These are phyloP conservation scores for Penicillium verhagenii DNA, from an alignment of 495 filamentous ascomycete genomes.

Conservation along the genomic window DNA sequence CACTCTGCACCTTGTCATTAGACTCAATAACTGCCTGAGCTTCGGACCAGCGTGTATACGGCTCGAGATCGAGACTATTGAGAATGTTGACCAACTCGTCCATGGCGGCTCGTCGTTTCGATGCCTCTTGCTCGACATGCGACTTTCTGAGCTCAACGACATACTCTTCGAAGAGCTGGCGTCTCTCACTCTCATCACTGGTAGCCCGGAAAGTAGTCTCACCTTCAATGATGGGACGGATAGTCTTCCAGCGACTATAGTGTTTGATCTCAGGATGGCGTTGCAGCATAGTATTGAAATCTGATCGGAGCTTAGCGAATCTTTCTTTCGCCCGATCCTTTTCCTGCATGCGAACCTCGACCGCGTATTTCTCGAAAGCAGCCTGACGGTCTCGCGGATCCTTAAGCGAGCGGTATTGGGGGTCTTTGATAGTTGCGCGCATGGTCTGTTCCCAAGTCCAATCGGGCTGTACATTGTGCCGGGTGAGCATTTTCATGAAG, in stretches of 20 bases:
- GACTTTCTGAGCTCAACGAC: constrained; percentile 76
- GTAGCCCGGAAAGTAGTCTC: constrained; percentile 94
- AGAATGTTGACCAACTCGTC: constrained; percentile 78
- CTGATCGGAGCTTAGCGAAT: constrained; percentile 85
- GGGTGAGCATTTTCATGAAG: constrained; percentile 86
- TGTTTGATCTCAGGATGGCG: constrained; percentile 97
- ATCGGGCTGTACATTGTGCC: constrained; percentile 80
- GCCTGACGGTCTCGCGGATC: constrained; percentile 89
- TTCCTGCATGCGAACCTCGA: constrained; percentile 87
- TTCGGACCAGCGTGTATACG: constrained; percentile 93
- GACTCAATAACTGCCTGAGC: constrained; percentile 78
- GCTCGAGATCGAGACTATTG: constrained; percentile 82
- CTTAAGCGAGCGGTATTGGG: constrained; percentile 89
- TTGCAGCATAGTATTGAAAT: constrained; percentile 94
- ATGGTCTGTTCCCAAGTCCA: constrained; percentile 93
- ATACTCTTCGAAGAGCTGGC: constrained; percentile 94
- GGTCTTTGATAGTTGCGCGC: constrained; percentile 85
- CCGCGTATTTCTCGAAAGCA: constrained; percentile 93
- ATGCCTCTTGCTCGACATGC: constrained; percentile 70
- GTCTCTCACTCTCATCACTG: constrained; percentile 82
- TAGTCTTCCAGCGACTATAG: constrained; percentile 97
- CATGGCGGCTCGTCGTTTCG: constrained; percentile 76
- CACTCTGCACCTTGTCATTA: constrained; percentile 75
- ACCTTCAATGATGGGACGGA: constrained; percentile 88
- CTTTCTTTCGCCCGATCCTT: constrained; percentile 94